phyloP scores from a whole-genome alignment of 2,329 filamentous ascomycete species.

The Ophiostoma quercus region DNA sequence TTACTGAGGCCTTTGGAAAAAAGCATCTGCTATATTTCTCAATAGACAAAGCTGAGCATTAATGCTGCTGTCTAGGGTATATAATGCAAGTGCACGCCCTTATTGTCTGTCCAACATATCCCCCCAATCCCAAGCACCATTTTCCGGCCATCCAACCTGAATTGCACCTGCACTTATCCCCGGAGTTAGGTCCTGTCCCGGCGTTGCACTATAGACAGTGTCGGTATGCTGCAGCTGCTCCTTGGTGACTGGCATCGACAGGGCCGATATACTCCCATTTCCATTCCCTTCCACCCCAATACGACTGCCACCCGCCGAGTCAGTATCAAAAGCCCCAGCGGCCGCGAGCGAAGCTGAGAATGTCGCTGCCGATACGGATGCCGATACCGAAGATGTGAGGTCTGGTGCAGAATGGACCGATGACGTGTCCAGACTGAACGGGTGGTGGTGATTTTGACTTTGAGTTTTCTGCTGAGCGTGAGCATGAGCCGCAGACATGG shows the following conservation, averaged over 20 bases:
- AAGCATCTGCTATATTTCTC: not conserved
- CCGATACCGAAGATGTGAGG: not conserved
- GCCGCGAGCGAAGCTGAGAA: not conserved
- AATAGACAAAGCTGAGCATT: not conserved
- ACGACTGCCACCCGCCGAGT: not conserved
- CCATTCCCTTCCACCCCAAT: not conserved
- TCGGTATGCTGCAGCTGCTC: not conserved
- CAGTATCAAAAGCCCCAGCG: slow-evolving; percentile 1
- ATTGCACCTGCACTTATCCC: not conserved
- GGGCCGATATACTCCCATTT: not conserved
- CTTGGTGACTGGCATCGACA: not conserved
- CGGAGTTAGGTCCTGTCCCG: not conserved
- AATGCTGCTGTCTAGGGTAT: not conserved
- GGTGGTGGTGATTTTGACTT: not conserved
- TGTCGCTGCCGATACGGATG: not conserved
- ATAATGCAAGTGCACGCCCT: not conserved
- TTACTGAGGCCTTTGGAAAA: not conserved
- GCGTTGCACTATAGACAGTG: not conserved
- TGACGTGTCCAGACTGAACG: not conserved
- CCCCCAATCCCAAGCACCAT: slow-evolving; percentile 19
- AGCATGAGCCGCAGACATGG: not conserved
- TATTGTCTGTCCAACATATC: slow-evolving; percentile 11
- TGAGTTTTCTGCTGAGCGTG: not conserved
- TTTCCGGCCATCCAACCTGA: slow-evolving; percentile 12
- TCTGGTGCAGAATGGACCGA: not conserved